Conservation (phyloP, 345 rosid species). For the Eucalyptus erythrocorys region DNA sequence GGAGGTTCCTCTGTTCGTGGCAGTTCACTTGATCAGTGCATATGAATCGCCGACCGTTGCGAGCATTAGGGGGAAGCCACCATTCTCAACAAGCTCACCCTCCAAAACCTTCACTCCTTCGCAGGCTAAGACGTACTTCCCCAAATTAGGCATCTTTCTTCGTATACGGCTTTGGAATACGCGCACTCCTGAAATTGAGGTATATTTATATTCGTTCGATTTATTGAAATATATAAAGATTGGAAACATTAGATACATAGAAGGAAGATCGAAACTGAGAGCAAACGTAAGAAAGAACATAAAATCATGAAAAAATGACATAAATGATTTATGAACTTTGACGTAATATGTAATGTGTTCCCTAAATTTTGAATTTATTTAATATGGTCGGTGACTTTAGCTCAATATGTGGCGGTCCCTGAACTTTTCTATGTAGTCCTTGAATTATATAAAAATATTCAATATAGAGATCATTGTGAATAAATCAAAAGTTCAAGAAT, state of each 20-base stretch:
- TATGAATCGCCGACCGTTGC: conserved; percentile 87
- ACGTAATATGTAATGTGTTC: fast-evolving
- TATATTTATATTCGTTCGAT: not conserved
- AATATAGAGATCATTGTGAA: too few species aligned
- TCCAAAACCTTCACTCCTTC: conserved; percentile 57
- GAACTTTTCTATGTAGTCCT: too few species aligned
- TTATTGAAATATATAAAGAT: not conserved
- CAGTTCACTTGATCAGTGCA: conserved; percentile 85
- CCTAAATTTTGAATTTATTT: too few species aligned
- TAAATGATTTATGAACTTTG: too few species aligned
- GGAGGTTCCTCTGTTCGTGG: conserved; percentile 73
- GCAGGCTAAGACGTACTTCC: conserved; percentile 58
- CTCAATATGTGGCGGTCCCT: too few species aligned
- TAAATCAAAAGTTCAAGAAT: too few species aligned
- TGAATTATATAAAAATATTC: too few species aligned
- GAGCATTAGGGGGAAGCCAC: conserved; percentile 68
- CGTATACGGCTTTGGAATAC: not conserved
- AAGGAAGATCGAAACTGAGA: not conserved
- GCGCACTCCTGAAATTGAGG: not conserved
- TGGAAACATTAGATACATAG: not conserved
- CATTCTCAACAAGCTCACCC: conserved; percentile 61
- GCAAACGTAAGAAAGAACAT: not conserved
- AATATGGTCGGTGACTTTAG: too few species aligned
- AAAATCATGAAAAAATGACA: too few species aligned
- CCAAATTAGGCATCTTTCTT: conserved; percentile 43